These are phyloP conservation scores for Quercus tomentella DNA, from an alignment of 331 rosid species.

Conservation along the genomic window DNA sequence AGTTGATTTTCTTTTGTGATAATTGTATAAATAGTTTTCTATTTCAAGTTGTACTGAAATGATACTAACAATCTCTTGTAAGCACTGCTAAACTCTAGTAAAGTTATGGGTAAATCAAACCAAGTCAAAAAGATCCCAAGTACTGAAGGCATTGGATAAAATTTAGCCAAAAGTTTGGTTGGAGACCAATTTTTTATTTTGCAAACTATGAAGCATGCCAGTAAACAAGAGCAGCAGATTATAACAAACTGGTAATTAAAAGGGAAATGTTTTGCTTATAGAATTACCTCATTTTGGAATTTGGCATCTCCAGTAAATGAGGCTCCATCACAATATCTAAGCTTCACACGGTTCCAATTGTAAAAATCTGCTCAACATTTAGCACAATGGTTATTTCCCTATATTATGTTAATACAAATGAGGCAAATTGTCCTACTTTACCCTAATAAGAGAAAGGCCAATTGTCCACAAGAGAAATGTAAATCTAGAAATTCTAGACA, in stretches of 20 bases:
- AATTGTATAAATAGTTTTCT: too few relatives aligned
- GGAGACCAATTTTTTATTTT: neutral
- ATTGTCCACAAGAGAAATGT: neutral
- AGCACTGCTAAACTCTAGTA: too few relatives aligned
- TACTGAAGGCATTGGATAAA: neutral
- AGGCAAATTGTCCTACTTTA: neutral
- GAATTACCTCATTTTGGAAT: constrained; percentile 63
- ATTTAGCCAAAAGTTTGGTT: neutral
- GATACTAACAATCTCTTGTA: too few relatives aligned
- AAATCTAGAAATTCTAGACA: neutral
- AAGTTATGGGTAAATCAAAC: too few relatives aligned
- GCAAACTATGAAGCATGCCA: neutral
- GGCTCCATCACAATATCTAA: constrained; percentile 96
- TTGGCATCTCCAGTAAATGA: constrained; percentile 76
- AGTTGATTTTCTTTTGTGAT: too few relatives aligned
- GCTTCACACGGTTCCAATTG: constrained; percentile 97
- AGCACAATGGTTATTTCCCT: neutral
- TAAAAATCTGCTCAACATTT: constrained; percentile 67
- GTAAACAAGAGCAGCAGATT: neutral
- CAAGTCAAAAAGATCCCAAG: neutral
- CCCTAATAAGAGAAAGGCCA: neutral
- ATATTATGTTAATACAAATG: neutral
- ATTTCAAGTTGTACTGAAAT: too few relatives aligned
- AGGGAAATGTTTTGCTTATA: neutral
- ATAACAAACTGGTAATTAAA: neutral